These are phyloP conservation scores for Gastrolobium villosum DNA, from an alignment of 306 rosid species.

Conservation along the genomic window DNA sequence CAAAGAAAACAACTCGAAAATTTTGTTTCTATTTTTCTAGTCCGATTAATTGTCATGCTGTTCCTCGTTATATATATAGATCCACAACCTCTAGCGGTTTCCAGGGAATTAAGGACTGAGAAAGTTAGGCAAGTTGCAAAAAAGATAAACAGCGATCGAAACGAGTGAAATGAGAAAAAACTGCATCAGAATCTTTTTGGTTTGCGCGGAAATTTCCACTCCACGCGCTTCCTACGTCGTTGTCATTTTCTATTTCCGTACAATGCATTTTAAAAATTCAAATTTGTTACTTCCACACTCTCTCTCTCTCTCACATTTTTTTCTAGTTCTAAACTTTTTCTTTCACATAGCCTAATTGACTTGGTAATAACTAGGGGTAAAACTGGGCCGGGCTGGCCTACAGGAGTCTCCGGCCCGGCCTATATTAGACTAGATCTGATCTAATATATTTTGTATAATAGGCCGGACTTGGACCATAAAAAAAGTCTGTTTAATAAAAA, in stretches of 20 bases:
- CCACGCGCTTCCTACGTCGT: conserved; percentile 48
- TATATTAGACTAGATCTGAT: too few species aligned
- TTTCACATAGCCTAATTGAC: too few species aligned
- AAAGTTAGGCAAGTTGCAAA: conserved; percentile 51
- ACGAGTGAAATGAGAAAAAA: conserved; percentile 48
- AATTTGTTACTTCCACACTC: not conserved
- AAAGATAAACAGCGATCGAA: not conserved
- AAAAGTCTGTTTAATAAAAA: too few species aligned
- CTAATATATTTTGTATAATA: too few species aligned
- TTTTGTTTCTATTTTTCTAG: too few species aligned
- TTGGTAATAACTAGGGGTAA: too few species aligned
- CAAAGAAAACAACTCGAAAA: not conserved
- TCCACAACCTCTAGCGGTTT: conserved; percentile 11
- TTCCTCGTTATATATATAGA: not conserved
- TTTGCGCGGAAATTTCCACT: conserved; percentile 51
- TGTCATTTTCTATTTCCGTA: conserved; percentile 28
- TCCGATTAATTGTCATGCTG: conserved; percentile 2
- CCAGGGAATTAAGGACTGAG: conserved; percentile 34
- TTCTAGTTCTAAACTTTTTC: too few species aligned
- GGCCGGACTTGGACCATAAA: too few species aligned
- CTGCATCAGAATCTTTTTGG: not conserved
- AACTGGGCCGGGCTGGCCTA: too few species aligned
- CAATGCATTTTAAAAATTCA: conserved; percentile 29
- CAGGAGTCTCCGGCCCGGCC: too few species aligned
- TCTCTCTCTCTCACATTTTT: too few species aligned